Base-by-base conservation (phyloP, 1,284 basidiomycete species). In the Inonotus hispidus region DNA sequence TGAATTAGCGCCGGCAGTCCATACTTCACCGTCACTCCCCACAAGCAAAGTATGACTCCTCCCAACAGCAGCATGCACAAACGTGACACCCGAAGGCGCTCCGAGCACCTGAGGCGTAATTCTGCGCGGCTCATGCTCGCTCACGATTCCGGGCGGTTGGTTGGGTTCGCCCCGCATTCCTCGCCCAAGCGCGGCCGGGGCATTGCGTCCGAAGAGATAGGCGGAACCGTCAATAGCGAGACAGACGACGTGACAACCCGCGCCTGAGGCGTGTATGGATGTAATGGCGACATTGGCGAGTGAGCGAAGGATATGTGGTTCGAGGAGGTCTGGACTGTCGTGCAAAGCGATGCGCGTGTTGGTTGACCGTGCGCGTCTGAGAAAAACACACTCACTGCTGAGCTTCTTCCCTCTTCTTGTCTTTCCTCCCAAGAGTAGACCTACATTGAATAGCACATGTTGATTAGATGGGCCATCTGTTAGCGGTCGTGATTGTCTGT, bases 261-360 rank as follows among this genome's bases (percentile, higher is more conserved):
- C 79, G 67, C 87, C 90, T 1, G 86, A 87, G 1, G 89, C 81
- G 70, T 93, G 84, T 53, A 94, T 74, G 25, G 89, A 88, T 16
- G 77, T 74, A 23, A 82, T 79, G 69, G 87, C 84, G 74, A 96
- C 79, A 69, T 95, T 93, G 70, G 85, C 82, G 27, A 98, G 78
- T 0, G 92, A 91, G 58, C 95, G 90, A 41, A 97, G 80, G 69
- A 96, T 93, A 72, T 94, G 84, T 0, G 95, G 93, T 71, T 88
- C 82, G 52, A 87, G 80, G 3, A 98, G 80, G 77, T 97, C 93
- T 5, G 91, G 89, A 58, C 78, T 79, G 43, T 68, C 70, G 58
- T 4, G 7, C n/a, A 49, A 29, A 56, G 46, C 16, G 53, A 6
- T n/a, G n/a, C 29, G 52, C 1, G 41, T 16, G 59, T 21, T 47